A percentile compares a stretch with the other conserved stretches of the same genome.
Conservation (phyloP, 169 alveolate genomes). For the Eimeria praecox region DNA sequence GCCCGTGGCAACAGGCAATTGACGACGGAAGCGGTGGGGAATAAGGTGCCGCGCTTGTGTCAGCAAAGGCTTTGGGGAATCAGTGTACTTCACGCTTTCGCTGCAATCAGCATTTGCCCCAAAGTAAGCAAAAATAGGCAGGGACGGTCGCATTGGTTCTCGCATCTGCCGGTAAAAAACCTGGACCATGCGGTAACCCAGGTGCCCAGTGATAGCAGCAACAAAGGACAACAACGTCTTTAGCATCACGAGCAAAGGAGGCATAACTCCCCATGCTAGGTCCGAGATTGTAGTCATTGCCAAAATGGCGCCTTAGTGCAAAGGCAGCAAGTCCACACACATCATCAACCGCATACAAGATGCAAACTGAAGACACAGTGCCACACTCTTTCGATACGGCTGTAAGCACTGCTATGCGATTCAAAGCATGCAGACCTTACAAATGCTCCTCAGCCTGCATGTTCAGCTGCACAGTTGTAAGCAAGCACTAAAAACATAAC, state of each 20-base stretch:
- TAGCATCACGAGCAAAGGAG: neutral
- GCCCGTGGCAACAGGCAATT: neutral
- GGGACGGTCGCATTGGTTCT: too few species aligned
- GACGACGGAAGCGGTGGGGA: neutral
- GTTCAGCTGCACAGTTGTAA: neutral
- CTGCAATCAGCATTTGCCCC: neutral
- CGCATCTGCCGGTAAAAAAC: constrained; percentile 8
- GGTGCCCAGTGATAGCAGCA: neutral
- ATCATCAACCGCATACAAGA: neutral
- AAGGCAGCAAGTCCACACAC: too few species aligned
- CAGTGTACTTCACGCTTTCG: neutral
- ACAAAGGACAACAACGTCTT: neutral
- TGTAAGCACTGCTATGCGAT: neutral
- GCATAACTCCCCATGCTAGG: constrained; percentile 36
- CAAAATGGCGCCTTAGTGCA: neutral
- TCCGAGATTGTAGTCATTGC: constrained; percentile 12
- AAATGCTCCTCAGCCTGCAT: neutral
- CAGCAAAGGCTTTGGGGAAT: neutral
- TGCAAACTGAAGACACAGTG: neutral
- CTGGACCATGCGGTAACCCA: constrained; percentile 31
- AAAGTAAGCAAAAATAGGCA: neutral
- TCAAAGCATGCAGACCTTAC: neutral
- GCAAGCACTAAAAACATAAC: neutral
- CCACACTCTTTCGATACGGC: neutral
- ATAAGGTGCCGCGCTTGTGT: neutral